Evolutionary conservation across 1,284 basidiomycete species (phyloP).

Genomic region (Abortiporus biennis): DNA sequence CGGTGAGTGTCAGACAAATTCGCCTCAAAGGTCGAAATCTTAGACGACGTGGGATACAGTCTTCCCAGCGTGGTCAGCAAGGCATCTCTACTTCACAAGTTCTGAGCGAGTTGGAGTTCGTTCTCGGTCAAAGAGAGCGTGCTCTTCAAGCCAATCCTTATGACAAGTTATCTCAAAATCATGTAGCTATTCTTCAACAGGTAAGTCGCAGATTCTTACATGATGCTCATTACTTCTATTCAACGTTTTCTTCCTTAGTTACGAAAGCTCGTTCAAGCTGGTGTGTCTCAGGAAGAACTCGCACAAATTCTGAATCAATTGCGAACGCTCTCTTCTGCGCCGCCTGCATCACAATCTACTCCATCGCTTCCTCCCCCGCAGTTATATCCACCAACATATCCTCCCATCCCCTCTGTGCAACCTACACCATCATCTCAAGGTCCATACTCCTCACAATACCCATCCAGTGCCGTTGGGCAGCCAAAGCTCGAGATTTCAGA

Average conservation of each 20-base stretch:
- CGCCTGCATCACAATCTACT: conserved; percentile 17
- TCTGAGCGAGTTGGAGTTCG: conserved; percentile 74
- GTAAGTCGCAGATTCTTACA: conserved; percentile 33
- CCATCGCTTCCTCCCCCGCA: conserved; percentile 6
- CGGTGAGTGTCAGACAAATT: conserved; percentile 14
- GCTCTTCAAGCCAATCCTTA: conserved; percentile 58
- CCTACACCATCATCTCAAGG: conserved; percentile 3
- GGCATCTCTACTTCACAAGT: conserved; percentile 69
- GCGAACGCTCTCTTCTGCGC: conserved; percentile 53
- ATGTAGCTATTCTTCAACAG: conserved; percentile 69
- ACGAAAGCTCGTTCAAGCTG: conserved; percentile 69
- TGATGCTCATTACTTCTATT: conserved; percentile 2
- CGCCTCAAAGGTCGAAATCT: not conserved
- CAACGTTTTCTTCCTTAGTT: conserved; percentile 41
- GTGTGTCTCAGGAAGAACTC: conserved; percentile 77
- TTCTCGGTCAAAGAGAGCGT: conserved; percentile 71
- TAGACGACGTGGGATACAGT: too few species aligned
- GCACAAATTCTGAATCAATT: conserved; percentile 76
- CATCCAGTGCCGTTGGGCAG: not conserved
- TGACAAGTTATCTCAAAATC: conserved; percentile 55
- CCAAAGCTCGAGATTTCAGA: conserved; percentile 26
- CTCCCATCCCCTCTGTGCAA: conserved; percentile 8
- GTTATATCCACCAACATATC: conserved; percentile 11
- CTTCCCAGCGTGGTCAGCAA: conserved; percentile 21
- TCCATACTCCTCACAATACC: conserved; percentile 2